Evolutionary conservation across 202 grass and related monocot species (phyloP).

Genomic region (Digitaria exilis): DNA sequence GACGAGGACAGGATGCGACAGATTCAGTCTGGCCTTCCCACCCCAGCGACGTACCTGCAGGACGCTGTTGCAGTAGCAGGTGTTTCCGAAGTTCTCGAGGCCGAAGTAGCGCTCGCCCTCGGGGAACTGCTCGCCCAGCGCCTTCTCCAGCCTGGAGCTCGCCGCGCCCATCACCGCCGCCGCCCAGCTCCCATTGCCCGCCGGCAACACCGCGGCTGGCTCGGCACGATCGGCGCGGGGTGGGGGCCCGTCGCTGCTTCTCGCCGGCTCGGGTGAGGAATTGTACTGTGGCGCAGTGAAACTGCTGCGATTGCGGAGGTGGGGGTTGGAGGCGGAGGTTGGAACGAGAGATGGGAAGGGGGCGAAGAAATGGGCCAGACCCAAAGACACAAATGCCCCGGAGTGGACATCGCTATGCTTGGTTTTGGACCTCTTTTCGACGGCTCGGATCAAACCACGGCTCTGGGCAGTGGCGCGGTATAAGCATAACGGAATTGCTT

Average conservation of each 20-base stretch:
- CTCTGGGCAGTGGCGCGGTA: too few species aligned
- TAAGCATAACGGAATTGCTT: background rate
- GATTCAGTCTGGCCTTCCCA: background rate
- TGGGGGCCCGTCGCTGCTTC: slow-evolving; percentile 5
- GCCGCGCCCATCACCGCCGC: slow-evolving; percentile 91
- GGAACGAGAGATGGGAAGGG: background rate
- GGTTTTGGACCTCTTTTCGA: slow-evolving; percentile 26
- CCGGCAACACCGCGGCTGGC: slow-evolving; percentile 15
- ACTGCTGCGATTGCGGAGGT: slow-evolving; percentile 35
- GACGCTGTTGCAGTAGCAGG: slow-evolving; percentile 99
- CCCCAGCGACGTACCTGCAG: slow-evolving; percentile 58
- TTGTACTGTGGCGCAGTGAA: slow-evolving; percentile 9
- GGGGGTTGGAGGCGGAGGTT: background rate
- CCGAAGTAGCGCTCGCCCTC: slow-evolving; percentile 98
- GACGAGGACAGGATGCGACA: background rate
- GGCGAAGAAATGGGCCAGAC: slow-evolving; percentile 7
- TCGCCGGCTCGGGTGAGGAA: background rate
- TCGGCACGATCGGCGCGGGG: slow-evolving; percentile 23
- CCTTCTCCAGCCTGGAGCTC: slow-evolving; percentile 97
- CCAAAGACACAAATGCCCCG: slow-evolving; percentile 3
- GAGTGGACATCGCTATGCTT: slow-evolving; percentile 9
- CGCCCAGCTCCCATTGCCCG: slow-evolving; percentile 57
- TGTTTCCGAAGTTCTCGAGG: slow-evolving; percentile 98
- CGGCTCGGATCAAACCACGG: background rate
- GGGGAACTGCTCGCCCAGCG: slow-evolving; percentile 92